Conservation (phyloP, 2,329 filamentous ascomycete species). For the Nectriaceae sp. region DNA sequence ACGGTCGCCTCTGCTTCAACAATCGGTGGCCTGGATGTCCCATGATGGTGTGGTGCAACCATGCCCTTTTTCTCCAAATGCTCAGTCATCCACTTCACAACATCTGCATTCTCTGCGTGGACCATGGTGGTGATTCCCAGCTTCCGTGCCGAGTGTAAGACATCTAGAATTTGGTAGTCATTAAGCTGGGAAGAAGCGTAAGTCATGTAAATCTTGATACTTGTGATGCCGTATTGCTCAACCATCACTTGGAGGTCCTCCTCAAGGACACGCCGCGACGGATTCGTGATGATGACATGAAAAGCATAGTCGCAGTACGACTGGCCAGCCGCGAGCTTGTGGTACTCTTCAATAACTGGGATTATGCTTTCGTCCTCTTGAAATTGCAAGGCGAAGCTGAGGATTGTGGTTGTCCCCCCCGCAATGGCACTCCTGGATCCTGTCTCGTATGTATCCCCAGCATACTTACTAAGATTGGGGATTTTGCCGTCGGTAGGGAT, state of each 20-base stretch:
- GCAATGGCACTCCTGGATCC: slow-evolving; percentile 57
- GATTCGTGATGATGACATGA: slow-evolving; percentile 53
- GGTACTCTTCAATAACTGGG: slow-evolving; percentile 48
- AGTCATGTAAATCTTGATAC: slow-evolving; percentile 56
- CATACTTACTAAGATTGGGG: slow-evolving; percentile 31
- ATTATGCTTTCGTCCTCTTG: slow-evolving; percentile 47
- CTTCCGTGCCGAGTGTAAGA: slow-evolving; percentile 42
- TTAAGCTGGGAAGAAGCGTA: slow-evolving; percentile 51
- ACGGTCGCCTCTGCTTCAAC: slow-evolving; percentile 8
- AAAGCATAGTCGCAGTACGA: slow-evolving; percentile 60
- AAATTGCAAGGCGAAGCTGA: slow-evolving; percentile 58
- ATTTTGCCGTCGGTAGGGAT: background rate
- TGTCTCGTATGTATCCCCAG: slow-evolving; percentile 29
- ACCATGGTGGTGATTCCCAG: background rate
- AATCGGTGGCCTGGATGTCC: slow-evolving; percentile 4
- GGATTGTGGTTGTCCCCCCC: slow-evolving; percentile 59
- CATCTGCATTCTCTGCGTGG: background rate
- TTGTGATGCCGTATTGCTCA: slow-evolving; percentile 41
- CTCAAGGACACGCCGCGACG: slow-evolving; percentile 38
- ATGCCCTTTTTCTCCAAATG: background rate
- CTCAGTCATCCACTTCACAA: background rate
- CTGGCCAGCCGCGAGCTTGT: slow-evolving; percentile 43
- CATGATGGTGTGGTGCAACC: background rate
- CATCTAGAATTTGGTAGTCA: slow-evolving; percentile 51
- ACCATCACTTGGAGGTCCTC: slow-evolving; percentile 39